Conservation (phyloP, 768 basidiomycete species). For the Sporobolomyces phaffii region DNA sequence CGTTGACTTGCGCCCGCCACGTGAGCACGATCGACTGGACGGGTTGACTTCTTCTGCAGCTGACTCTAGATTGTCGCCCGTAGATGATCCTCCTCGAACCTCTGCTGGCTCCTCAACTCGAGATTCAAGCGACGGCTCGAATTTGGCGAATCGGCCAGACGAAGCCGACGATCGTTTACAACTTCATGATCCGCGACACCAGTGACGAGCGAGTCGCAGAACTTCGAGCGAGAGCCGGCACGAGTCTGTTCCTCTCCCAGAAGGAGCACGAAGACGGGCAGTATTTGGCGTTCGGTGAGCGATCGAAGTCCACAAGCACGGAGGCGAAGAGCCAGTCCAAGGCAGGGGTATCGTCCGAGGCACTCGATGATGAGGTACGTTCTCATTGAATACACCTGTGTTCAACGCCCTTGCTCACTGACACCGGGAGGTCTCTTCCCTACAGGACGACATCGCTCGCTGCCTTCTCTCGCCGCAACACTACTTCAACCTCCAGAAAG, state of each 20-base stretch:
- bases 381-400: no score
- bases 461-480: constrained; percentile 15
- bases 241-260: constrained; percentile 16
- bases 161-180: constrained; percentile 33
- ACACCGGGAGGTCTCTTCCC: no score
- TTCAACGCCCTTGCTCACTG: no score
- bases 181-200: constrained; percentile 36
- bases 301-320: neutral
- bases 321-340: neutral
- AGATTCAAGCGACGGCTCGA: constrained; percentile 38
- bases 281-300: neutral
- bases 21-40: neutral
- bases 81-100: constrained; percentile 42
- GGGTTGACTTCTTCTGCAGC: no score
- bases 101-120: constrained; percentile 36
- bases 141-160: constrained; percentile 42
- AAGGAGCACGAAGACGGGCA: neutral
- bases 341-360: constrained; percentile 3
- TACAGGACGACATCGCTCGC: constrained; percentile 29
- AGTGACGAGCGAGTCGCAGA: constrained; percentile 38
- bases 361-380: constrained; percentile 27
- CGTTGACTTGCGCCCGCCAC: constrained; percentile 33
- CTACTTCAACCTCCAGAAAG: neutral
- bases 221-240: constrained; percentile 23
- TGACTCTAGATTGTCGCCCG: neutral